Evolutionary conservation across 1,139 yeast genomes (phyloP), one percentile per base, ranked within the genome.

Genomic region (Yamadazyma atlantica): DNA sequence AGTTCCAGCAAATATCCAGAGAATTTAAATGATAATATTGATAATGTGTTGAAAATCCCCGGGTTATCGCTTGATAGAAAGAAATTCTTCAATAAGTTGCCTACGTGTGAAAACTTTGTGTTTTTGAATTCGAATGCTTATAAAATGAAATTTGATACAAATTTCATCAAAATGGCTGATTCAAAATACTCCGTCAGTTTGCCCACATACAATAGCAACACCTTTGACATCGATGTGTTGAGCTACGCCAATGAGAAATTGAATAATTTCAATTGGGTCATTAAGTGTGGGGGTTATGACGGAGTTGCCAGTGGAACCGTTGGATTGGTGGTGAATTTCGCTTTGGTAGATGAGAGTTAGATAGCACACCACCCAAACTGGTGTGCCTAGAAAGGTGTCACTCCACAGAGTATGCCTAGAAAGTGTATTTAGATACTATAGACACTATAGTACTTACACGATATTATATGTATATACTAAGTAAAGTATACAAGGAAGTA

Each of bases 181-280:
- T 68, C 75, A 4, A 54, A 60, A 37, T 71, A 71, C 43, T 62
- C 67, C 2, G 70, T 71, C 0, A 53, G 66, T 29, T 59, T 72
- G 12, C 76, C 77, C 0, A 66, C 73, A 1, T 64, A 54, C 41
- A 66, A 67, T 8, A 54, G 50, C 35, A 59, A 55, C 36, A 62
- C 69, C 3, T 68, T 70, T 42, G 76, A 71, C 44, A 61, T 72
- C 19, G 58, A 68, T 40, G 74, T 69, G 1, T 54, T 57, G 23
- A 55, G 53, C 29, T 71, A 64, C 42, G 73, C 74, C 29, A 69
- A 70, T 40, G 74, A 69, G 4, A 57, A 58, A 9, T 54, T 72
- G 40, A 55, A 71, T 47, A 70, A 69, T 44, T 68, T 71, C 52
- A 70, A 72, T 43, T 72, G 73, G 73, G 58, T 64, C 4, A 48